Evolutionary conservation across 129 eudicot genomes (phyloP).

Genomic region (Helianthus tuberosus): DNA sequence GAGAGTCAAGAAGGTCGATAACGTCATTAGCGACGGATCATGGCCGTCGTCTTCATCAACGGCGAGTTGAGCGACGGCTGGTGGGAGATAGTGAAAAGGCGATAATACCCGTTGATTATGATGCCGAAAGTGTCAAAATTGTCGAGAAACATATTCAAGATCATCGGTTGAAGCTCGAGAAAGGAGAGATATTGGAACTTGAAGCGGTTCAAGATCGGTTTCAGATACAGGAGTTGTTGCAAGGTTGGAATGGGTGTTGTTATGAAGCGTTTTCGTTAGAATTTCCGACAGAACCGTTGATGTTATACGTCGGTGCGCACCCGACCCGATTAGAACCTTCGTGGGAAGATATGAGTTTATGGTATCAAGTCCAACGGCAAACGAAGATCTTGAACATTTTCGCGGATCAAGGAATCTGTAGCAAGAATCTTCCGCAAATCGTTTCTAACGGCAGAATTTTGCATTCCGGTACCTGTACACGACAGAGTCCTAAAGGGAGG

Average conservation of each 20-base stretch:
- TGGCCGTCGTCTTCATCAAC: conserved; percentile 67
- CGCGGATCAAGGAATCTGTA: conserved; percentile 60
- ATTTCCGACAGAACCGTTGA: conserved; percentile 48
- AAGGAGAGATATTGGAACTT: conserved; percentile 59
- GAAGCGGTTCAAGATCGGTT: conserved; percentile 67
- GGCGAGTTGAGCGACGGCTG: conserved; percentile 57
- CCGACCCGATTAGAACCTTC: conserved; percentile 82
- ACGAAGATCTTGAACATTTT: conserved; percentile 78
- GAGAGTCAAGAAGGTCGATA: conserved; percentile 69
- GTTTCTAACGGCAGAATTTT: conserved; percentile 69
- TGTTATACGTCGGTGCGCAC: conserved; percentile 77
- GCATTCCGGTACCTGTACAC: conserved; percentile 69
- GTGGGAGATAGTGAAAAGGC: conserved; percentile 39
- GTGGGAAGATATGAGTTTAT: conserved; percentile 86
- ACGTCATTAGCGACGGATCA: conserved; percentile 71
- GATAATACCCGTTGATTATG: conserved; percentile 28
- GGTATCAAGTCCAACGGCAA: conserved; percentile 98
- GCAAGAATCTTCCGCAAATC: conserved; percentile 73
- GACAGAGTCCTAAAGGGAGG: conserved; percentile 62
- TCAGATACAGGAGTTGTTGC: conserved; percentile 50
- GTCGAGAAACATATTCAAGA: conserved; percentile 40
- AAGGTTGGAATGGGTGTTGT: conserved; percentile 54
- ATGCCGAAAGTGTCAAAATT: conserved; percentile 32
- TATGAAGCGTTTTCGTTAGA: conserved; percentile 56
- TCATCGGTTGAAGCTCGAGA: conserved; percentile 55